Evolutionary conservation across 192 early-diverging fungal genomes (phyloP).

Genomic region (Ambispora gerdemannii): DNA sequence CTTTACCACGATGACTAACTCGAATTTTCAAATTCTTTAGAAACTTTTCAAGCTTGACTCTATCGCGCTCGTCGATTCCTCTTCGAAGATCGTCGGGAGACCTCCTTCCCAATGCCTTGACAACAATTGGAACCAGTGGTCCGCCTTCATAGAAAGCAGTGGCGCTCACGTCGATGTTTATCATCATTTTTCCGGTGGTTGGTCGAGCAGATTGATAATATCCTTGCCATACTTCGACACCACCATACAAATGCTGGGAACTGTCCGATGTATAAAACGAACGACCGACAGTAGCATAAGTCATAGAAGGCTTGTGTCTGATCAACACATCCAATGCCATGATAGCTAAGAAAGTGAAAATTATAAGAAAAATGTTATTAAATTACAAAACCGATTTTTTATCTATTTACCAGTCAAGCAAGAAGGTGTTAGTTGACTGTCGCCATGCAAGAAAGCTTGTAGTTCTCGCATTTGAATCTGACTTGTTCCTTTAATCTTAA

Average conservation of each 20-base stretch:
- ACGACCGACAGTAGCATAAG: slow-evolving; percentile 76
- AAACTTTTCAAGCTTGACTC: slow-evolving; percentile 43
- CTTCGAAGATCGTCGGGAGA: slow-evolving; percentile 45
- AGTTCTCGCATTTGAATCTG: slow-evolving; percentile 67
- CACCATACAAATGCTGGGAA: slow-evolving; percentile 50
- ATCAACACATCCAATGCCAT: slow-evolving; percentile 77
- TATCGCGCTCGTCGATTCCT: slow-evolving; percentile 38
- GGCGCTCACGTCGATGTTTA: slow-evolving; percentile 68
- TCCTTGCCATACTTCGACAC: slow-evolving; percentile 89
- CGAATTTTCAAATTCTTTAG: slow-evolving; percentile 55
- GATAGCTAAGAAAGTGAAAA: slow-evolving; percentile 38
- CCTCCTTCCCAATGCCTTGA: slow-evolving; percentile 60
- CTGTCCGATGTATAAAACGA: slow-evolving; percentile 84
- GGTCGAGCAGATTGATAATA: slow-evolving; percentile 84
- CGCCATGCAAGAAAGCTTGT: slow-evolving; percentile 49
- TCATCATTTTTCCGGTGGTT: slow-evolving; percentile 58
- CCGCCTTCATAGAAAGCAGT: slow-evolving; percentile 65
- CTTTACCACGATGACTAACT: slow-evolving; percentile 58
- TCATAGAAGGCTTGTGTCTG: slow-evolving; percentile 68
- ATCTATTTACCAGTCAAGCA: slow-evolving; percentile 41
- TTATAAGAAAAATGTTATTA: background rate
- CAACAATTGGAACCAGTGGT: slow-evolving; percentile 66
- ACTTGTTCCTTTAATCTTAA: slow-evolving; percentile 60
- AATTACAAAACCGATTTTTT: too few species aligned
- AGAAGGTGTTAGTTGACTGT: slow-evolving; percentile 41